Percentiles rank a stretch among this genome's conserved stretches.
phyloP scores from a whole-genome alignment of 2,329 filamentous ascomycete genomes.

The Aspergillus sp. region DNA sequence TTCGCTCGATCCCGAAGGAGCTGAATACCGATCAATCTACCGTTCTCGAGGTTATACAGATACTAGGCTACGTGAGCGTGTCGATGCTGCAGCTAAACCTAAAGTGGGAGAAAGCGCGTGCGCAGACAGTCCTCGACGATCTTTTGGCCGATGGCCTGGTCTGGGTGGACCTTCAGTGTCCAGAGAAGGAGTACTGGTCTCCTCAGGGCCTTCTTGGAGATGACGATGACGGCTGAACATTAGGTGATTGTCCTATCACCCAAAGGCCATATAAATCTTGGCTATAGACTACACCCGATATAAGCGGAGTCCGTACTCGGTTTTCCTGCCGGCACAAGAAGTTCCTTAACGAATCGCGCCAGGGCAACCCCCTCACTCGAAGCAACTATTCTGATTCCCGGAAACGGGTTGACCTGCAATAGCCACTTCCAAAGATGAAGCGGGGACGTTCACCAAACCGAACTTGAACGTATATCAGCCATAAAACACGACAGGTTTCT shows the following conservation, averaged over 20 bases:
- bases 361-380: too few relatives aligned
- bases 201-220: slow-evolving; percentile 51
- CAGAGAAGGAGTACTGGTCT: slow-evolving; percentile 91
- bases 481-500: too few relatives aligned
- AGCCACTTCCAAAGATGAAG: too few relatives aligned
- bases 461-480: too few relatives aligned
- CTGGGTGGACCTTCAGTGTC: slow-evolving; percentile 86
- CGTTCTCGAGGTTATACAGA: slow-evolving; percentile 87
- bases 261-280: neutral
- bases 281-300: neutral
- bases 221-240: slow-evolving; percentile 7
- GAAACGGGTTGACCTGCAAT: too few relatives aligned
- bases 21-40: slow-evolving; percentile 92
- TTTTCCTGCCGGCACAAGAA: neutral
- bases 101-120: slow-evolving; percentile 79
- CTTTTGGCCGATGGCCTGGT: slow-evolving; percentile 85
- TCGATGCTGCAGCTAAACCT: slow-evolving; percentile 88
- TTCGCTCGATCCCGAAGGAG: slow-evolving; percentile 91
- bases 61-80: slow-evolving; percentile 86
- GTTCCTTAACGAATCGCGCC: too few relatives aligned
- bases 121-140: slow-evolving; percentile 89
- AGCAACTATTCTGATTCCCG: too few relatives aligned
- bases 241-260: neutral
- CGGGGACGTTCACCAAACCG: too few relatives aligned
- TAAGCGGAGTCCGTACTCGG: neutral